These are phyloP conservation scores for Coccomyxa sp. DNA, from an alignment of 139 green algal genomes.

Conservation along the genomic window DNA sequence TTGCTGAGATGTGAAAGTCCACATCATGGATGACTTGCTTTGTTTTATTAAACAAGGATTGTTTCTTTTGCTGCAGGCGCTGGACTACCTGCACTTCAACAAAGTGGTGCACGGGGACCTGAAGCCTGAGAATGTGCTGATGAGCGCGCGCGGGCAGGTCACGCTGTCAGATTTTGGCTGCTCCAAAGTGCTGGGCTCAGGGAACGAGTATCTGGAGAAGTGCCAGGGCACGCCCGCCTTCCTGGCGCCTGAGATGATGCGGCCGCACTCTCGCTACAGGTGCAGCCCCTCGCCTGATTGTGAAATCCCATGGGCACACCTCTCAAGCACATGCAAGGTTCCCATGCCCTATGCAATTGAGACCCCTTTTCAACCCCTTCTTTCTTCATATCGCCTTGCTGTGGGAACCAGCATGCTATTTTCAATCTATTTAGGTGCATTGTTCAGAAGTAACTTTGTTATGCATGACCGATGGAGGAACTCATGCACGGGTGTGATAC, in stretches of 20 bases:
- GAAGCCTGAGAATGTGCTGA: slow-evolving; percentile 83
- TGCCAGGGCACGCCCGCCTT: slow-evolving; percentile 68
- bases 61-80: slow-evolving; percentile 32
- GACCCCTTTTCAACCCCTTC: not conserved
- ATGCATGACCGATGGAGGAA: not conserved
- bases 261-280: slow-evolving; percentile 34
- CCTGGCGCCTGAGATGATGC: slow-evolving; percentile 66
- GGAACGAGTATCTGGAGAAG: slow-evolving; percentile 59
- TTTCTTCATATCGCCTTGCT: too few species aligned
- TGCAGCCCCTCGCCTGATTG: not conserved
- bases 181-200: slow-evolving; percentile 63
- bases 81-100: slow-evolving; percentile 76
- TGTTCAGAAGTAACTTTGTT: not conserved
- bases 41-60: not conserved
- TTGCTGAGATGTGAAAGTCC: not conserved
- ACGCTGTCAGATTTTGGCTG: slow-evolving; percentile 83
- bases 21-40: not conserved
- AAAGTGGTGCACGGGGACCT: slow-evolving; percentile 81
- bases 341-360: too few species aligned
- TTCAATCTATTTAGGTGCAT: not conserved
- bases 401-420: too few species aligned
- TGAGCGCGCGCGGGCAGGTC: slow-evolving; percentile 51
- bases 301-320: too few species aligned
- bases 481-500: too few species aligned
- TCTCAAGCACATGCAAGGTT: too few species aligned